Conservation (phyloP, 2,329 filamentous ascomycete species). For the Berkeleyomyces basicola region DNA sequence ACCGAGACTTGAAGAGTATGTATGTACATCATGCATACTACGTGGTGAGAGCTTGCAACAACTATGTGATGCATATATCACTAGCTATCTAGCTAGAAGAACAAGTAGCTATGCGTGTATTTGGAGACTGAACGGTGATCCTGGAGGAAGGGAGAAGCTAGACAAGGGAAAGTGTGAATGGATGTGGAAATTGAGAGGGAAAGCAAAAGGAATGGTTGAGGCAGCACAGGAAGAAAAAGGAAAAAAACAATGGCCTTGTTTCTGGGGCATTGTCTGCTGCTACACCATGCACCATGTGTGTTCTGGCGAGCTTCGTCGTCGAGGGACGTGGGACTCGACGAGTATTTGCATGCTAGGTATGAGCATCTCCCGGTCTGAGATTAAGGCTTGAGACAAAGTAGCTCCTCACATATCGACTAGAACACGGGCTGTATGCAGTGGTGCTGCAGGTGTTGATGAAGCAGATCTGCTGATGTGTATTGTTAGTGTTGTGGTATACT, state of each 20-base stretch:
- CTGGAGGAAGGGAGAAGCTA: neutral
- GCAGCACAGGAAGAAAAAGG: neutral
- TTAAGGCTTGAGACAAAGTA: neutral
- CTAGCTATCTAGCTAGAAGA: no score
- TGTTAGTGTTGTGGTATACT: no score
- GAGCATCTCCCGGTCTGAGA: neutral
- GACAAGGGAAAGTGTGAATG: neutral
- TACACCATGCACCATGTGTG: neutral
- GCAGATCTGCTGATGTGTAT: no score
- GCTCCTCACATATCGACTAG: neutral
- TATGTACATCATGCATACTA: no score
- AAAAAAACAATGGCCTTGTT: neutral
- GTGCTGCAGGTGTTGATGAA: no score
- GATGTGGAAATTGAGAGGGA: constrained; percentile 1
- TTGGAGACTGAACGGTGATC: neutral
- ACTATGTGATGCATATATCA: no score
- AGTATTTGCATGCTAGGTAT: neutral
- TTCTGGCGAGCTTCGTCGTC: neutral
- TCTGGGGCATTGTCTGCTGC: neutral
- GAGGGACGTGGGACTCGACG: neutral
- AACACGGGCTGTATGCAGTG: no score
- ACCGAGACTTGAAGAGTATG: no score
- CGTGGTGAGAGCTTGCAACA: no score
- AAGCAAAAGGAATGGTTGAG: neutral
- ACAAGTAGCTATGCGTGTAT: neutral